Conservation (phyloP, 176 grass and related monocot species). For the Lolium rigidum region DNA sequence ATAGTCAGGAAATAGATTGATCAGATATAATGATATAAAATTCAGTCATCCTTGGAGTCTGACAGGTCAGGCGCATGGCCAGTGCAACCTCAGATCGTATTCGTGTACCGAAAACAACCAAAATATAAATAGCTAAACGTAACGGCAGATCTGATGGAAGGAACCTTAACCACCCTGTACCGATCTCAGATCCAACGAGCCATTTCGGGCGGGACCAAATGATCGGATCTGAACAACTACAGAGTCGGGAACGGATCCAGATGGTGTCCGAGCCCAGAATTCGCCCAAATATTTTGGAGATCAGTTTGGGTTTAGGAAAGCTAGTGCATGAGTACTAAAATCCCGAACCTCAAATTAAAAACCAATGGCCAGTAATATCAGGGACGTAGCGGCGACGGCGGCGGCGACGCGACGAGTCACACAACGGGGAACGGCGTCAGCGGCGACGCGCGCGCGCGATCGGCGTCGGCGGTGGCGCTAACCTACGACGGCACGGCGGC, state of each 20-base stretch:
- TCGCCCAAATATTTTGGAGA: not conserved
- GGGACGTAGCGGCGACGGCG: not conserved
- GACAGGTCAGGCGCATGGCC: not conserved
- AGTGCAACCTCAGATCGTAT: not conserved
- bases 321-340: not conserved
- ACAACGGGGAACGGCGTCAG: not conserved
- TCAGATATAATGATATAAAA: not conserved
- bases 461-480: conserved; percentile 3
- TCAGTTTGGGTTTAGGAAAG: not conserved
- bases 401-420: not conserved
- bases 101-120: not conserved
- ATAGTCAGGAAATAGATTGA: not conserved
- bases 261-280: not conserved
- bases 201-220: not conserved
- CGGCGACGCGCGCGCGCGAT: not conserved
- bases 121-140: not conserved
- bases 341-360: not conserved
- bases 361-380: not conserved
- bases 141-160: not conserved
- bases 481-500: not conserved
- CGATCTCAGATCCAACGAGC: not conserved
- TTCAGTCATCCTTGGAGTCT: not conserved
- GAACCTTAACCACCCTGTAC: not conserved
- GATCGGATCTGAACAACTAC: conserved; percentile 23
- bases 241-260: not conserved